phyloP scores from a whole-genome alignment of 768 basidiomycete genomes.

The Tulasnella sp. region DNA sequence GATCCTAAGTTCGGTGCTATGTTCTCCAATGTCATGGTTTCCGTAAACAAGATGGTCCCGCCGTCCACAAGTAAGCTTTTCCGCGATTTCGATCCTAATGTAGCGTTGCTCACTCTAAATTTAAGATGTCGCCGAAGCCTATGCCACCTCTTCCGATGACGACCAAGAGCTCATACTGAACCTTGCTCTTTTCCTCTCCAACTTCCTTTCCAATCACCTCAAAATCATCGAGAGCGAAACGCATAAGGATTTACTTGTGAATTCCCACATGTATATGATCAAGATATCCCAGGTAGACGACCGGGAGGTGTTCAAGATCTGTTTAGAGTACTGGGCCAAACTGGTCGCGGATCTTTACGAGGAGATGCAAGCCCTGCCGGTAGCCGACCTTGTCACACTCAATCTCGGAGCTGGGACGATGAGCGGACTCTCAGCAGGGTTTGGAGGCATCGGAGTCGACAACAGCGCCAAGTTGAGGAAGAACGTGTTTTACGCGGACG shows the following conservation, averaged over 20 bases:
- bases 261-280: conserved; percentile 96
- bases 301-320: conserved; percentile 98
- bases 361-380: conserved; percentile 86
- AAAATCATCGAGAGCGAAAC: conserved; percentile 86
- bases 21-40: conserved; percentile 98
- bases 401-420: conserved; percentile 43
- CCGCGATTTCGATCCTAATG: neutral
- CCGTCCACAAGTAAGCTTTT: conserved; percentile 54
- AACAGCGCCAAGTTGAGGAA: conserved; percentile 53
- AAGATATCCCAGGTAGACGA: conserved; percentile 98
- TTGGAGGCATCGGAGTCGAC: conserved; percentile 22
- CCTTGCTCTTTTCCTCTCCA: conserved; percentile 91
- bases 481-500: conserved; percentile 82
- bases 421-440: conserved; percentile 12
- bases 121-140: conserved; percentile 75
- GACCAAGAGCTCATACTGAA: conserved; percentile 97
- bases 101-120: neutral
- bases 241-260: conserved; percentile 86
- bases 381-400: conserved; percentile 77
- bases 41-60: conserved; percentile 92
- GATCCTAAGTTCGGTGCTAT: conserved; percentile 96
- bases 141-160: conserved; percentile 75
- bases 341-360: conserved; percentile 95
- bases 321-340: conserved; percentile 94
- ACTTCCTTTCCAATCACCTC: conserved; percentile 89